Evolutionary conservation across 768 basidiomycete genomes (phyloP).

Genomic region (Leccinum rimulosum): DNA sequence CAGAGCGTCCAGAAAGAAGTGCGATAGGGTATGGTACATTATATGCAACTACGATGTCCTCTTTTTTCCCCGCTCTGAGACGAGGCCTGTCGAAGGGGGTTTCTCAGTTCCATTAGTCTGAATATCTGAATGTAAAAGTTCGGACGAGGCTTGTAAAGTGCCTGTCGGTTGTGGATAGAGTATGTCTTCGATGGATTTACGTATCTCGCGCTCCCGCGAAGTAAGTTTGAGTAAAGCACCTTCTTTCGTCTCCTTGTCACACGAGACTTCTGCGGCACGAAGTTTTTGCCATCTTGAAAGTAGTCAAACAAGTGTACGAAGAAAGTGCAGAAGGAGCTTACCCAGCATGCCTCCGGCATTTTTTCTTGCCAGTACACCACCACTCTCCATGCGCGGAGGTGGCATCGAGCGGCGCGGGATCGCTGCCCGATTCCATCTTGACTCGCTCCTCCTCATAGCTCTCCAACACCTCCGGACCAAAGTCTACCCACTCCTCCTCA

Average conservation of each 20-base stretch:
- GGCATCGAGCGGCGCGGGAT: constrained; percentile 39
- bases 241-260: constrained; percentile 76
- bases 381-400: constrained; percentile 46
- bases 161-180: constrained; percentile 47
- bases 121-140: constrained; percentile 35
- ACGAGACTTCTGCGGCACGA: constrained; percentile 65
- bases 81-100: constrained; percentile 36
- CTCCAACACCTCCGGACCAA: constrained; percentile 63
- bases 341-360: constrained; percentile 80
- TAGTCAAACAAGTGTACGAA: constrained; percentile 5
- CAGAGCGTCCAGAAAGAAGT: constrained; percentile 13
- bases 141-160: constrained; percentile 32
- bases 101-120: constrained; percentile 48
- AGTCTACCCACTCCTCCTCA: constrained; percentile 76
- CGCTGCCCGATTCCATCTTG: constrained; percentile 33
- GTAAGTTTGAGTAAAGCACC: constrained; percentile 65
- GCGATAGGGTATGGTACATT: constrained; percentile 21
- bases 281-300: constrained; percentile 72
- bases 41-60: constrained; percentile 39
- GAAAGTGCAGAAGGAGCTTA: constrained; percentile 27
- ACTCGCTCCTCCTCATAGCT: constrained; percentile 57
- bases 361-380: constrained; percentile 78
- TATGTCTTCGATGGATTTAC: constrained; percentile 74
- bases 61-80: constrained; percentile 58
- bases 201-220: constrained; percentile 72